A percentile compares a stretch with the other conserved stretches of the same genome.
phyloP scores from a whole-genome alignment of 352 stramenopile species.

The Pythium angustatum region DNA sequence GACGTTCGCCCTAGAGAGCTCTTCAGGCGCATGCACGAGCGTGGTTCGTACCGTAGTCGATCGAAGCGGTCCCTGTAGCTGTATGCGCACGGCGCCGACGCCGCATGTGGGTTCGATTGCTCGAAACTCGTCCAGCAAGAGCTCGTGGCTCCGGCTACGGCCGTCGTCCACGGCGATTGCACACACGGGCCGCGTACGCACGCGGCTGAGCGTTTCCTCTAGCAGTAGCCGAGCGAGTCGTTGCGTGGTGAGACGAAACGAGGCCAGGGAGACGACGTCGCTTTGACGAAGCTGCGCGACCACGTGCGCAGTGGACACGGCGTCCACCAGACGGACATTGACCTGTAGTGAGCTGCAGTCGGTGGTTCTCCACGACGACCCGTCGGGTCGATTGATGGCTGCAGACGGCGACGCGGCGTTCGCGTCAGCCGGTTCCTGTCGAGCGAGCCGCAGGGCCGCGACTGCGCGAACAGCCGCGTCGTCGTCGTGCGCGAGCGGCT shows the following conservation, averaged over 20 bases:
- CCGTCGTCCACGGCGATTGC: conserved; percentile 6
- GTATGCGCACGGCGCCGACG: background rate
- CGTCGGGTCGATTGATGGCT: no score
- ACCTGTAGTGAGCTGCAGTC: no score
- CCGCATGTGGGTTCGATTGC: background rate
- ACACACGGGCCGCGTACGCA: conserved; percentile 8
- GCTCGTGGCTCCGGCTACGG: background rate
- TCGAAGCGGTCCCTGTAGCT: background rate
- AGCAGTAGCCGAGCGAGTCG: conserved; percentile 11
- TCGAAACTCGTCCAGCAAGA: conserved; percentile 15
- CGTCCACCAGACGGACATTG: background rate
- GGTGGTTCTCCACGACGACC: no score
- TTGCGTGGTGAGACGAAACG: background rate
- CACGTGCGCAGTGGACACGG: background rate
- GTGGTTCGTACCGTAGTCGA: no score
- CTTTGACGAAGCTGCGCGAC: conserved; percentile 5
- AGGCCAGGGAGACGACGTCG: no score
- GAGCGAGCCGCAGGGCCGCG: background rate
- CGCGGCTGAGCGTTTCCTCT: conserved; percentile 10
- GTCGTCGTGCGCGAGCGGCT: background rate
- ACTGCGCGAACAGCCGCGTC: background rate
- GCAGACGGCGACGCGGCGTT: no score
- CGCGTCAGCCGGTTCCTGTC: no score
- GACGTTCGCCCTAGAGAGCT: conserved; percentile 10
- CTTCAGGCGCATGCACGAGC: background rate